Base-by-base conservation (phyloP, 768 basidiomycete species). In the Suillus luteus region DNA sequence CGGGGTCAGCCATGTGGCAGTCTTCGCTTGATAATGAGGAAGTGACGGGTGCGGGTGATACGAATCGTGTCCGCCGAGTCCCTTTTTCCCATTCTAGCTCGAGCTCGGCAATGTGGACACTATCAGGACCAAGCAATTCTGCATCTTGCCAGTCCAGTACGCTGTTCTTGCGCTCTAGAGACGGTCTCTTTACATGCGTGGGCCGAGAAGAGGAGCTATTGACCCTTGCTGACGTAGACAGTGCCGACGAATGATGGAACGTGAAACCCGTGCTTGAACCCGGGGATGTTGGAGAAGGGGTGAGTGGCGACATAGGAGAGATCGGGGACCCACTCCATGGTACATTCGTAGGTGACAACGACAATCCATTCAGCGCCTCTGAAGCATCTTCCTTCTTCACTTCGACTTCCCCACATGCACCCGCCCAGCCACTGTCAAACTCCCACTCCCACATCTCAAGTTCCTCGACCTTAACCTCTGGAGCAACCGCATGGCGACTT, bases 101-200 rank as follows among this genome's bases (percentile, higher is more conserved):
- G 40, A 82, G 76, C 65, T 82, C 81, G 59, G 77, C 72, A 10
- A 73, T 76, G 61, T 77, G 74, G 35, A 82, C 76, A 62, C 75
- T 81, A 61, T 82, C 81, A 1, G 82, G 81, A 11, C 81, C 81
- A 31, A 82, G 75, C 2, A 82, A 64, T 55, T 83, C 82, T 7
- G 75, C 80, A 58, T 82, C 81, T 48, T 77, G 74, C 80, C 82
- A 81, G 43, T 74, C 64, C 46, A 77, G 52, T 54, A 76, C 72
- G 62, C 73, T 71, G 49, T 69, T 51, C 57, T 52, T 64, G 40
- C 57, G 57, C 10, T 58, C 57, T 10, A 41, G 6, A 3, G 40
- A 41, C 1, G 24, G 57, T 19, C 41, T 58, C 7, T 22, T 58
- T 17, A 11, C 17, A 40, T 58, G 57, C 5, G 55, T 17, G 15